phyloP scores from a whole-genome alignment of 257 asterid genomes.

The Solanum piurae region DNA sequence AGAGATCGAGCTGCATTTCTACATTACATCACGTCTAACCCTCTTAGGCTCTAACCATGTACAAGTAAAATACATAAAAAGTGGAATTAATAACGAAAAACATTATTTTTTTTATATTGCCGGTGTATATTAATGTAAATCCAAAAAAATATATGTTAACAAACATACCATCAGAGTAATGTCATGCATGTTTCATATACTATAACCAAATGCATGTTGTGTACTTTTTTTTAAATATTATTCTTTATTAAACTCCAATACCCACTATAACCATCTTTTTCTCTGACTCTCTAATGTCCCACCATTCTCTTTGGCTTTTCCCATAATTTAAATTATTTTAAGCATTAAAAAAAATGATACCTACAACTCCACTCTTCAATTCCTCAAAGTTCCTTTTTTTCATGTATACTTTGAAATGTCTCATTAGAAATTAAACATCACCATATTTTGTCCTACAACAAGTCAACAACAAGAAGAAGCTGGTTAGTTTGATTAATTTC shows the following conservation, averaged over 20 bases:
- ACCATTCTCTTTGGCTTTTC: slow-evolving; percentile 28
- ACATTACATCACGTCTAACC: not conserved
- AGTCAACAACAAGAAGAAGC: not conserved
- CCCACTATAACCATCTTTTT: slow-evolving; percentile 5
- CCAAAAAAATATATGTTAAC: slow-evolving; percentile 1
- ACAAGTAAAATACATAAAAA: not conserved
- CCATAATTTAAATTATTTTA: slow-evolving; percentile 12
- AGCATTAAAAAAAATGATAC: not conserved
- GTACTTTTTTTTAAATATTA: not conserved
- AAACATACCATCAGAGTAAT: slow-evolving; percentile 11
- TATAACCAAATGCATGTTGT: not conserved
- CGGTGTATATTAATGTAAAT: not conserved
- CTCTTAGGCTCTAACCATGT: not conserved
- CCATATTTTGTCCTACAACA: slow-evolving; percentile 6
- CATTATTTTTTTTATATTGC: not conserved
- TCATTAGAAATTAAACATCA: slow-evolving; percentile 1
- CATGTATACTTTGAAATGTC: not conserved
- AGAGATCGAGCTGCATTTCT: not conserved
- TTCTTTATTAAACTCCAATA: not conserved
- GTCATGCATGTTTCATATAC: slow-evolving; percentile 14
- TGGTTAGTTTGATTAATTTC: not conserved
- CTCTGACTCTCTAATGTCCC: slow-evolving; percentile 26
- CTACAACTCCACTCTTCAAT: not conserved
- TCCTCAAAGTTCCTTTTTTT: not conserved
- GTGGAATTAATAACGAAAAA: not conserved